phyloP scores from a whole-genome alignment of 2,329 filamentous ascomycete species.

The Monilinia fructigena region DNA sequence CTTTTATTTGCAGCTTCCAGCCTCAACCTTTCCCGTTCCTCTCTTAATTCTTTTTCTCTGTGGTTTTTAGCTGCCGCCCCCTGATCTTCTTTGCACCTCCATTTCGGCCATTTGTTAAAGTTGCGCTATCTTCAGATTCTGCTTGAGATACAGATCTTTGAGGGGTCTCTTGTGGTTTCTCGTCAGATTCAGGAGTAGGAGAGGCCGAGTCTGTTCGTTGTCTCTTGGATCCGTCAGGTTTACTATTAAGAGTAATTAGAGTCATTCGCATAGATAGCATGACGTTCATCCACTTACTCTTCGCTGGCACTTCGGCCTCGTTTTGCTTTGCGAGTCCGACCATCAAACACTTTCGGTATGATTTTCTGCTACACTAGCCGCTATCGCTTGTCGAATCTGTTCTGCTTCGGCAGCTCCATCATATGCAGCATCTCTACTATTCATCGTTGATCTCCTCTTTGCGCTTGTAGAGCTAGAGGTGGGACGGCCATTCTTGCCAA shows the following conservation, averaged over 20 bases:
- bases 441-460: constrained; percentile 94
- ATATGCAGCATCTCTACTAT: constrained; percentile 91
- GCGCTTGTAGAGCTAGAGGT: constrained; percentile 45
- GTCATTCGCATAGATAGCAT: constrained; percentile 15
- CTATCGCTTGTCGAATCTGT: constrained; percentile 81
- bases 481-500: constrained; percentile 54
- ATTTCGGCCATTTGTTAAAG: constrained; percentile 45
- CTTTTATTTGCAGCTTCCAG: constrained; percentile 75
- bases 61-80: constrained; percentile 55
- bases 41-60: constrained; percentile 63
- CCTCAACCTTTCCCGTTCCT: constrained; percentile 72
- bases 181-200: constrained; percentile 56
- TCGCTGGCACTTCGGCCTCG: constrained; percentile 87
- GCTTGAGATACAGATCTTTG: constrained; percentile 50
- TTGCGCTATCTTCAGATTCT: constrained; percentile 70
- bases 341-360: constrained; percentile 44
- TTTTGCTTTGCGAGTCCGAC: constrained; percentile 67
- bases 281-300: constrained; percentile 64
- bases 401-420: constrained; percentile 72
- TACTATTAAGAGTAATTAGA: constrained; percentile 51
- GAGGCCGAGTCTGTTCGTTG: constrained; percentile 80
- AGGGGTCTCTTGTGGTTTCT: constrained; percentile 31
- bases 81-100: constrained; percentile 59
- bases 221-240: constrained; percentile 70
- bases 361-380: constrained; percentile 84